phyloP scores from a whole-genome alignment of 2,329 filamentous ascomycete species.

The Metarhizium album region DNA sequence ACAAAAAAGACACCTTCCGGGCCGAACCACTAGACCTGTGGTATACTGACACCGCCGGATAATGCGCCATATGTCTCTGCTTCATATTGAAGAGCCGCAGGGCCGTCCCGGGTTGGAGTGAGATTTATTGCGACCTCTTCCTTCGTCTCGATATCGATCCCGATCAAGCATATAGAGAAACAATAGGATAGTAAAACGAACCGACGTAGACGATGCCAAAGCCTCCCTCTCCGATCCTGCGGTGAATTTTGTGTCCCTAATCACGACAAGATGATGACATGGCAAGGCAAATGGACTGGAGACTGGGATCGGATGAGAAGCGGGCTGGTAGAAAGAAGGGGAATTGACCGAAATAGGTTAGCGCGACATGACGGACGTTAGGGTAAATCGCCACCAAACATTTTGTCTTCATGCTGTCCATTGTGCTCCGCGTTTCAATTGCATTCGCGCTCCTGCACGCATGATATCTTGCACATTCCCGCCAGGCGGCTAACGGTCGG shows the following conservation, averaged over 20 bases:
- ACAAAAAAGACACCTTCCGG: conserved; percentile 99
- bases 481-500: neutral
- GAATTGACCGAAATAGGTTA: too few relatives aligned
- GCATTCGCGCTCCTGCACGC: neutral
- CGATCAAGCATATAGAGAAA: conserved; percentile 36
- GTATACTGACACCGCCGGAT: conserved; percentile 91
- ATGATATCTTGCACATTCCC: neutral
- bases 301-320: neutral
- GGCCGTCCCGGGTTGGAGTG: conserved; percentile 97
- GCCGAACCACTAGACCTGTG: conserved; percentile 98
- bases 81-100: conserved; percentile 97
- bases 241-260: conserved; percentile 11
- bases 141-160: conserved; percentile 98
- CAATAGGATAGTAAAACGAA: neutral
- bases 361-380: neutral
- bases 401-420: neutral
- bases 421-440: neutral
- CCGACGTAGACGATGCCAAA: conserved; percentile 13
- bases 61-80: conserved; percentile 84
- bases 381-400: neutral
- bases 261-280: conserved; percentile 11
- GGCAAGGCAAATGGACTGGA: neutral
- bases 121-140: conserved; percentile 99
- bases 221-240: conserved; percentile 11
- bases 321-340: too few relatives aligned